These are phyloP conservation scores for Seminavis robusta DNA, from an alignment of 108 stramenopile genomes.

Conservation along the genomic window DNA sequence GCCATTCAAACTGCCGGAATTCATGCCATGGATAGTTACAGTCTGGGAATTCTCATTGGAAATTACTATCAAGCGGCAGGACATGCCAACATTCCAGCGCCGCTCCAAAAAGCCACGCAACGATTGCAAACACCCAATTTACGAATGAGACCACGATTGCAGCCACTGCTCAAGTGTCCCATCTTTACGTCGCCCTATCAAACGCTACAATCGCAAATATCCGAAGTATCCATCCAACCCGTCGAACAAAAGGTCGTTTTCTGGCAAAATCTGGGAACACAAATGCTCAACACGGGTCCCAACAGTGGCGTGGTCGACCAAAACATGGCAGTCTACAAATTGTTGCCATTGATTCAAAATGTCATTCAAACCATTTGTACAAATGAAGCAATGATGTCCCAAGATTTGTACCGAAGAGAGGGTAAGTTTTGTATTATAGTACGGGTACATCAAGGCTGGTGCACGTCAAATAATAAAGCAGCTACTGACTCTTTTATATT, in stretches of 20 bases:
- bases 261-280: slow-evolving; percentile 55
- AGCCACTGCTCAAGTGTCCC: slow-evolving; percentile 77
- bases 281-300: slow-evolving; percentile 25
- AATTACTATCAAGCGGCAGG: slow-evolving; percentile 53
- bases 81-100: slow-evolving; percentile 41
- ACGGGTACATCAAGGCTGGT: not conserved
- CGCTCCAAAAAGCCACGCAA: slow-evolving; percentile 70
- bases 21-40: slow-evolving; percentile 75
- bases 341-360: slow-evolving; percentile 65
- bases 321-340: slow-evolving; percentile 58
- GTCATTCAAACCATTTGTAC: slow-evolving; percentile 41
- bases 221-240: slow-evolving; percentile 70
- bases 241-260: slow-evolving; percentile 70
- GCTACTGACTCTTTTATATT: not conserved
- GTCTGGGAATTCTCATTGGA: slow-evolving; percentile 69
- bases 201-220: slow-evolving; percentile 55
- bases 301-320: slow-evolving; percentile 45
- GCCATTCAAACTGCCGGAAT: slow-evolving; percentile 51
- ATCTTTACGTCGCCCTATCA: slow-evolving; percentile 77
- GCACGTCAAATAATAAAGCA: not conserved
- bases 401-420: slow-evolving; percentile 80
- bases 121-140: slow-evolving; percentile 67
- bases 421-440: slow-evolving; percentile 16
- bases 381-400: slow-evolving; percentile 58
- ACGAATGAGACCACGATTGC: slow-evolving; percentile 64